Evolutionary conservation across 2,329 filamentous ascomycete genomes (phyloP).

Genomic region (Thielaviopsis populi): DNA sequence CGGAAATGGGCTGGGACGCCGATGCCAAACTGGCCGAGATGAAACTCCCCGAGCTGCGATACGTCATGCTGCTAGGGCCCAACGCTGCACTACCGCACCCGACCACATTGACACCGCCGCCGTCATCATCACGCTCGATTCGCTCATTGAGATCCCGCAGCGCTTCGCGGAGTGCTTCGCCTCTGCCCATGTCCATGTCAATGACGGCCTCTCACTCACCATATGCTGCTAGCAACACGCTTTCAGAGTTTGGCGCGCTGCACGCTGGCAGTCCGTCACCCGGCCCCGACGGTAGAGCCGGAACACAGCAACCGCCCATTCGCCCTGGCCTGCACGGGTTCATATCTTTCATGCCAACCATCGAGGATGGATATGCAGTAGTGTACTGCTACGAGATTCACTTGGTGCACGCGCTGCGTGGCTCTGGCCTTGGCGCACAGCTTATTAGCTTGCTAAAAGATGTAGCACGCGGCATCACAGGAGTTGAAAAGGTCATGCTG

Average conservation of each 20-base stretch:
- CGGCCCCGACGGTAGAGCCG: conserved; percentile 13
- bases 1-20: conserved; percentile 48
- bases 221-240: background rate
- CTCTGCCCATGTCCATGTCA: background rate
- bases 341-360: conserved; percentile 56
- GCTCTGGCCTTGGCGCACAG: conserved; percentile 46
- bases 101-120: conserved; percentile 15
- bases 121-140: conserved; percentile 12
- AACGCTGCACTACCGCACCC: conserved; percentile 14
- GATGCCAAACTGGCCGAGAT: conserved; percentile 51
- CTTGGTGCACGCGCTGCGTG: conserved; percentile 39
- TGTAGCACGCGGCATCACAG: conserved; percentile 37
- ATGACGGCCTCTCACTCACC: background rate
- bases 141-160: conserved; percentile 10
- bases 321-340: conserved; percentile 34
- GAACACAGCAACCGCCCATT: conserved; percentile 7
- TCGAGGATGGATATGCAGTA: conserved; percentile 49
- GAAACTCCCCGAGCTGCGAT: conserved; percentile 50
- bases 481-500: conserved; percentile 54
- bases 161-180: background rate
- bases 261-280: background rate
- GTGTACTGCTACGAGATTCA: conserved; percentile 73
- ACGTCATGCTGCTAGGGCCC: conserved; percentile 42
- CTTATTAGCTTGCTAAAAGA: conserved; percentile 43
- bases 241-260: conserved; percentile 11